These are phyloP conservation scores for Globisporangium cederbergense DNA, from an alignment of 352 stramenopile genomes.

Conservation along the genomic window DNA sequence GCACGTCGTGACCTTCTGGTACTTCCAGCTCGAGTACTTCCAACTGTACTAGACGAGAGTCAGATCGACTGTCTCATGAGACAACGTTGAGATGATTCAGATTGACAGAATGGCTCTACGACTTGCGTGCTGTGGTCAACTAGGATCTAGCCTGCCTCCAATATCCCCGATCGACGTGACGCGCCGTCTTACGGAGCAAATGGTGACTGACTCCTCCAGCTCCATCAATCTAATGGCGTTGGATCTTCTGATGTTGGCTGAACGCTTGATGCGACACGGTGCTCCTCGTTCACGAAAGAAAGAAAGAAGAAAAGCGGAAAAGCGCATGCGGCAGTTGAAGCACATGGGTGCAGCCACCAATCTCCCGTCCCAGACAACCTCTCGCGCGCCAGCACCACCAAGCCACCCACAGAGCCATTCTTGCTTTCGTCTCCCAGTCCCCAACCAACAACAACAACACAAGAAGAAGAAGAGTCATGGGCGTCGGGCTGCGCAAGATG, in stretches of 20 bases:
- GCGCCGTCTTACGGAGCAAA: no score
- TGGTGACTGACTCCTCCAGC: no score
- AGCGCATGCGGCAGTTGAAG: slow-evolving; percentile 11
- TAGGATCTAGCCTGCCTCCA: no score
- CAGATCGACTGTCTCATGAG: no score
- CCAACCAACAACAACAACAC: no score
- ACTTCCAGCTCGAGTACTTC: slow-evolving; percentile 47
- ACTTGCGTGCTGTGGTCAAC: no score
- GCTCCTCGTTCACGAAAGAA: neutral
- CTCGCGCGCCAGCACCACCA: neutral
- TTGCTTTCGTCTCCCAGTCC: neutral
- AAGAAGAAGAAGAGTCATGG: slow-evolving; percentile 26
- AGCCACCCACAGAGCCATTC: neutral
- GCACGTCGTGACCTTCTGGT: slow-evolving; percentile 41
- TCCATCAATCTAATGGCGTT: no score
- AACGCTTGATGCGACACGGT: neutral
- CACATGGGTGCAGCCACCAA: neutral
- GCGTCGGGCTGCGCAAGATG: slow-evolving; percentile 56
- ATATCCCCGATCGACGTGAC: no score
- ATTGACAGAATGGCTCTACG: no score
- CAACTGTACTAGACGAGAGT: slow-evolving; percentile 19
- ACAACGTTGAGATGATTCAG: no score
- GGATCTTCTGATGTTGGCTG: neutral
- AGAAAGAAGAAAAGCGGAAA: slow-evolving; percentile 5
- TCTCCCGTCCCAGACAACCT: neutral